Evolutionary conservation across 2,329 filamentous ascomycete species (phyloP), one percentile per base, ranked within the genome.

Genomic region (Fusarium solani-melongenae): DNA sequence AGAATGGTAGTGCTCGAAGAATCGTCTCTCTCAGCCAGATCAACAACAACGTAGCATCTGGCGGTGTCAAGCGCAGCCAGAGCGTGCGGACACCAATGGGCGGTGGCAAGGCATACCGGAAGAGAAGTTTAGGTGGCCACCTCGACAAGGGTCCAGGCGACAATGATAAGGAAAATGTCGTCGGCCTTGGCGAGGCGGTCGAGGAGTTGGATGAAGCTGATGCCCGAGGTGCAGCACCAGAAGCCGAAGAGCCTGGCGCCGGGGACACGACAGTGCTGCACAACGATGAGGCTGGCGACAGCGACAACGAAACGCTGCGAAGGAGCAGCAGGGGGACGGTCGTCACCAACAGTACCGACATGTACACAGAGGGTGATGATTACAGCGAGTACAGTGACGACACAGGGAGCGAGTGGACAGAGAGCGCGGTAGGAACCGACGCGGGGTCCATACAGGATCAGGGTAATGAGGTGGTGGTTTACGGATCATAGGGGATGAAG

Each of bases 11-110:
- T 79, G 88, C 91, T 80, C 89, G 96, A 44, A 91, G 96, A 57
- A 98, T 98, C 78, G 89, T 97, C 67, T 98, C 94, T 59, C 89
- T 98, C 38, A 97, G 93, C 80, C 94, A 98, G 83, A 97, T 98
- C 76, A 94, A 91, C 62, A 92, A 92, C 80, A 96, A 96, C 78
- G 86, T 90, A 36, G 86, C 91, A 7, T 84, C 83, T 9, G 88
- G 89, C 22, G 90, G 89, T 55, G 86, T 97, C 73, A 92, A 92
- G 84, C 89, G 93, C 69, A 95, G 92, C 81, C 92, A 95, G 80
- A 95, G 93, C 66, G 92, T 94, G 74, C 92, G 93, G 76, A 90
- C 90, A 24, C 87, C 90, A 31, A 84, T 83, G 6, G 79, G 75
- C 36, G 75, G 49, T 9, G 29, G 71, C 39, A 86, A 86, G 29